These are phyloP conservation scores for Neospora caninum DNA, from an alignment of 169 alveolate genomes.

Conservation along the genomic window DNA sequence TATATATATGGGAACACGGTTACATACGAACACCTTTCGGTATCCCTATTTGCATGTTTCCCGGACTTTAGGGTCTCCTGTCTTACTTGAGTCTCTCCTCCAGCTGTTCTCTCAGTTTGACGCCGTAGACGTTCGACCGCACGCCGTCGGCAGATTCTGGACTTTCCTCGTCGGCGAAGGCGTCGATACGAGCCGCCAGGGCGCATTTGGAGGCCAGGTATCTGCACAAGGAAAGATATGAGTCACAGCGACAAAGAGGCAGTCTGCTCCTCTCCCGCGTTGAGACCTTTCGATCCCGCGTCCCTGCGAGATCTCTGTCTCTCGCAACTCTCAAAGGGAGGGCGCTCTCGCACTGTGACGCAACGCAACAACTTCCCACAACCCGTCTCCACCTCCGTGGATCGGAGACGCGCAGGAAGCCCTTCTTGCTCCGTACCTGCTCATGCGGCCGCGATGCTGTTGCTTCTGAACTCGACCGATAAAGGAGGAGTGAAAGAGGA, in stretches of 20 bases:
- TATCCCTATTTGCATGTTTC: slow-evolving; percentile 87
- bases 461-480: slow-evolving; percentile 94
- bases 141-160: not conserved
- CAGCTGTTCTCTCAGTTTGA: slow-evolving; percentile 91
- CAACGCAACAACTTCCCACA: too few relatives aligned
- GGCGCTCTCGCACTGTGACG: too few relatives aligned
- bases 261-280: too few relatives aligned
- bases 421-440: too few relatives aligned
- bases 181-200: slow-evolving; percentile 97
- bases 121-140: slow-evolving; percentile 91
- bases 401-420: too few relatives aligned
- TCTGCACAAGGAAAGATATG: slow-evolving; percentile 69
- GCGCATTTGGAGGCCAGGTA: slow-evolving; percentile 98
- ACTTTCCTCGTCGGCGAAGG: slow-evolving; percentile 79
- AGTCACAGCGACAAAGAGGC: too few relatives aligned
- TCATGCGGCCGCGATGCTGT: slow-evolving; percentile 89
- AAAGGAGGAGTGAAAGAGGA: slow-evolving; percentile 95
- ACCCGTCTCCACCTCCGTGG: too few relatives aligned
- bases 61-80: slow-evolving; percentile 83
- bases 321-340: too few relatives aligned
- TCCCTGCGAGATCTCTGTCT: too few relatives aligned
- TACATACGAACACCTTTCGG: too few relatives aligned
- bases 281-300: too few relatives aligned
- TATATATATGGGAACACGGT: not conserved
- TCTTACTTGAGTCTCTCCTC: slow-evolving; percentile 91